These are phyloP conservation scores for Kluyveromyces sp. DNA, from an alignment of 1,139 yeast species.

Conservation along the genomic window DNA sequence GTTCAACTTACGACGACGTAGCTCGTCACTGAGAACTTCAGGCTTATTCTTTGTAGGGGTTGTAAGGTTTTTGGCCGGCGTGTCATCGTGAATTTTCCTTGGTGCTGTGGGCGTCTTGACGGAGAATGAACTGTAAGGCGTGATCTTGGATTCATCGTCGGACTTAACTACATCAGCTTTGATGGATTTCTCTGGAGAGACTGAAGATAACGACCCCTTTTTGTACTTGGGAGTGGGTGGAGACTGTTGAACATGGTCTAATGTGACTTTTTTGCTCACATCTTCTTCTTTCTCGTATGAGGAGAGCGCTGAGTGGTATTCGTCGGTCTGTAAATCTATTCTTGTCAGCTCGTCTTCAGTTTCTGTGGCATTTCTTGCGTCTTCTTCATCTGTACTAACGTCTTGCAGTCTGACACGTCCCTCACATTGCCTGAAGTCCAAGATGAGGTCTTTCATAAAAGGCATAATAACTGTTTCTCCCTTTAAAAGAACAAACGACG, in stretches of 20 bases:
- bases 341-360: slow-evolving; percentile 30
- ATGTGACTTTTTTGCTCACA: not conserved
- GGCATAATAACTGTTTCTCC: slow-evolving; percentile 55
- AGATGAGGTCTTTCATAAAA: slow-evolving; percentile 42
- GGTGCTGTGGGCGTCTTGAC: slow-evolving; percentile 14
- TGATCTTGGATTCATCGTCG: slow-evolving; percentile 5
- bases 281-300: not conserved
- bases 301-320: slow-evolving; percentile 12
- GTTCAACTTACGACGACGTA: slow-evolving; percentile 12
- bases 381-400: slow-evolving; percentile 19
- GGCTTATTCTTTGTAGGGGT: not conserved
- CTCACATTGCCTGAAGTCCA: slow-evolving; percentile 45
- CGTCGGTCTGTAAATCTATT: slow-evolving; percentile 19
- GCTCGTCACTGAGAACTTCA: slow-evolving; percentile 1
- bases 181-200: not conserved
- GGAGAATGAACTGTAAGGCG: slow-evolving; percentile 6
- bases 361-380: slow-evolving; percentile 28
- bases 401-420: slow-evolving; percentile 17
- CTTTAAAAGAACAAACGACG: slow-evolving; percentile 51
- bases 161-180: slow-evolving; percentile 1
- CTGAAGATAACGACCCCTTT: slow-evolving; percentile 1
- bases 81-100: slow-evolving; percentile 5
- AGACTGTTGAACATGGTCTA: slow-evolving; percentile 8
- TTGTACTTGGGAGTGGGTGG: slow-evolving; percentile 17
- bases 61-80: not conserved